Evolutionary conservation across 148 eudicot genomes (phyloP), one percentile per base, ranked within the genome.

Genomic region (Camellia granthamiana): DNA sequence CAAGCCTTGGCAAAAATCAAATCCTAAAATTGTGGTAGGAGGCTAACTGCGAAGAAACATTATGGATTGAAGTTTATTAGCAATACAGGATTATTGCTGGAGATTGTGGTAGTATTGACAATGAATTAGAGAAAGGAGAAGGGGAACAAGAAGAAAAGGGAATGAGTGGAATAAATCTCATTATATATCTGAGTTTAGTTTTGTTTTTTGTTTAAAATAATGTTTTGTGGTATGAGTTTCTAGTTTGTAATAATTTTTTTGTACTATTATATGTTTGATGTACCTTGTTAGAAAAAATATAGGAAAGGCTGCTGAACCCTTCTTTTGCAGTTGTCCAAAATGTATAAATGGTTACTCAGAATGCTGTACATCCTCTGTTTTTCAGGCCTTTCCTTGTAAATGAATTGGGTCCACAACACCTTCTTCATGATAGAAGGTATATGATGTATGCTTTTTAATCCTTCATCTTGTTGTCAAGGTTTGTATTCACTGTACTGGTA

Each of bases 381-480:
- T 81, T 77, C 76, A 94, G 98, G 92, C 98, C 98, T 56, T 94
- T 83, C 85, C 85, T 94, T 79, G 90, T 94, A 62, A 94, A 94
- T 87, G 97, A 94, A 83, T 77, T 94, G 88, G 95, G 88, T 78
- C 90, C 87, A 51, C 97, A 94, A 81, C 90, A 91, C 87, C 92
- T 92, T 82, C 90, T 94, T 87, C 98, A 94, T 75, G 98, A 94
- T 83, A 87, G 98, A 83, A 89, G 84, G 98, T 92, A 18, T 94
- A 94, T 69, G 98, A 94, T 94, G 98, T 93, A 77, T 42, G 86
- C 60, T 43, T 74, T 74, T 79, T 49, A 12, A 43, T 70, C 51
- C 8, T 60, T 47, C 63, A 12, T 4, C 77, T 77, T 49, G n/a
- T 49, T 69, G 6, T 64, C 19, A 60, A 60, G n/a, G 64, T 60